These are phyloP conservation scores for Penicillium herquei DNA, from an alignment of 495 filamentous ascomycete species.

Conservation along the genomic window DNA sequence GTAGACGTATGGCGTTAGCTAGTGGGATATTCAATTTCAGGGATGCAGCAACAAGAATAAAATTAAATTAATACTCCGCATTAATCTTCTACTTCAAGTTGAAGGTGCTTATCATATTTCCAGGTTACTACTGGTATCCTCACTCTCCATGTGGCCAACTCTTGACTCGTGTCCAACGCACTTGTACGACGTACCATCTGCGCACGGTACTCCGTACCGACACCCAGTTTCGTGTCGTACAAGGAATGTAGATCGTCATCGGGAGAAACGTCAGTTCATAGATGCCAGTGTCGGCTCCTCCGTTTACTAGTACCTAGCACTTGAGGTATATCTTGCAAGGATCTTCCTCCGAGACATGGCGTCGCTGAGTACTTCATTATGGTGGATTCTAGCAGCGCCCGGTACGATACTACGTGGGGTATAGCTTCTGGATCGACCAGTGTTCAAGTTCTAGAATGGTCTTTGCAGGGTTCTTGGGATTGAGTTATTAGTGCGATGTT, in stretches of 20 bases:
- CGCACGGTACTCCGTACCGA: slow-evolving; percentile 6
- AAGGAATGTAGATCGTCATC: slow-evolving; percentile 11
- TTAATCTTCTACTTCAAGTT: too few relatives aligned
- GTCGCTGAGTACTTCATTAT: not conserved
- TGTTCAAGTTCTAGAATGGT: too few relatives aligned
- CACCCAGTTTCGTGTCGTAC: slow-evolving; percentile 10
- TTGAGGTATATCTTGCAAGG: not conserved
- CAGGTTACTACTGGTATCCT: too few relatives aligned
- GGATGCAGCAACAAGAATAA: too few relatives aligned
- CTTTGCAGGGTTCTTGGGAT: too few relatives aligned
- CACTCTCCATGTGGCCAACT: slow-evolving; percentile 15
- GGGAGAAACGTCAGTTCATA: not conserved
- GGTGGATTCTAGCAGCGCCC: not conserved
- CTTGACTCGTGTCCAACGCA: slow-evolving; percentile 12
- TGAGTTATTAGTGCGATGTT: too few relatives aligned
- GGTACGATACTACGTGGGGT: too few relatives aligned
- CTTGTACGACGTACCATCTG: slow-evolving; percentile 6
- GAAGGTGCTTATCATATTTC: too few relatives aligned
- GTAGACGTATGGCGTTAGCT: not conserved
- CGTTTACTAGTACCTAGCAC: not conserved
- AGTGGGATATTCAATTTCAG: too few relatives aligned
- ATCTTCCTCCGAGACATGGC: slow-evolving; percentile 12
- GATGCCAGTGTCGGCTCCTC: not conserved
- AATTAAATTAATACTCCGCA: too few relatives aligned
- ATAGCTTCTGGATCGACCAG: too few relatives aligned